Percentiles rank a stretch among this genome's conserved stretches.
These are phyloP conservation scores for Heliamphora ciliata DNA, from an alignment of 179 eudicot genomes.

Conservation along the genomic window DNA sequence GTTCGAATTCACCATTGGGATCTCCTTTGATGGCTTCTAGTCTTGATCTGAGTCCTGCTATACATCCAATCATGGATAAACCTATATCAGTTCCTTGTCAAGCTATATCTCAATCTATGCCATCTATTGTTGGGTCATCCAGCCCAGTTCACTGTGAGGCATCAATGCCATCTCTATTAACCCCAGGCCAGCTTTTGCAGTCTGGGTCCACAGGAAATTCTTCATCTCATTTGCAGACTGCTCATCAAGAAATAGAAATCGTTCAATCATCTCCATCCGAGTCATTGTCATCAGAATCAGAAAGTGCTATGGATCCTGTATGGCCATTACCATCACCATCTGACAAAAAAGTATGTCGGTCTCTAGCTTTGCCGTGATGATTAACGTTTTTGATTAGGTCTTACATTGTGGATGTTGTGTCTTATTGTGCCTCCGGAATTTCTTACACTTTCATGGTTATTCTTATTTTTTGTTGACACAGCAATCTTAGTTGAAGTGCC, in stretches of 20 bases:
- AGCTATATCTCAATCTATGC: slow-evolving; percentile 29
- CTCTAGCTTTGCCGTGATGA: neutral
- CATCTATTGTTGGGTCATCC: slow-evolving; percentile 31
- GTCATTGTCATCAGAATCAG: slow-evolving; percentile 25
- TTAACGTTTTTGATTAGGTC: neutral
- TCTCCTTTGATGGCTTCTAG: slow-evolving; percentile 26
- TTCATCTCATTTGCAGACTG: slow-evolving; percentile 26
- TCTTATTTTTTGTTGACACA: neutral
- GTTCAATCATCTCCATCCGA: slow-evolving; percentile 29
- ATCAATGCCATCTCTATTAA: slow-evolving; percentile 29
- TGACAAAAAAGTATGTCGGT: slow-evolving; percentile 31
- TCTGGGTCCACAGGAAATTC: slow-evolving; percentile 28
- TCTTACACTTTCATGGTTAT: neutral
- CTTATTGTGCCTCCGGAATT: neutral
- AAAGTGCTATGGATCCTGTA: slow-evolving; percentile 31
- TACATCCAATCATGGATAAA: slow-evolving; percentile 29
- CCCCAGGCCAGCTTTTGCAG: slow-evolving; percentile 53
- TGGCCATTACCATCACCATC: slow-evolving; percentile 42
- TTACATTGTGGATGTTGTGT: neutral
- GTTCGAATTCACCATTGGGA: slow-evolving; percentile 24
- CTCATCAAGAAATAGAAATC: slow-evolving; percentile 46
- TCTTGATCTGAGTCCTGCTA: slow-evolving; percentile 27
- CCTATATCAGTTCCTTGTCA: slow-evolving; percentile 26
- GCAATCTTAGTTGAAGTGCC: neutral
- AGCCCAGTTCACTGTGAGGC: slow-evolving; percentile 20